Conservation (phyloP, 495 filamentous ascomycete genomes). For the Penicillium daleae region DNA sequence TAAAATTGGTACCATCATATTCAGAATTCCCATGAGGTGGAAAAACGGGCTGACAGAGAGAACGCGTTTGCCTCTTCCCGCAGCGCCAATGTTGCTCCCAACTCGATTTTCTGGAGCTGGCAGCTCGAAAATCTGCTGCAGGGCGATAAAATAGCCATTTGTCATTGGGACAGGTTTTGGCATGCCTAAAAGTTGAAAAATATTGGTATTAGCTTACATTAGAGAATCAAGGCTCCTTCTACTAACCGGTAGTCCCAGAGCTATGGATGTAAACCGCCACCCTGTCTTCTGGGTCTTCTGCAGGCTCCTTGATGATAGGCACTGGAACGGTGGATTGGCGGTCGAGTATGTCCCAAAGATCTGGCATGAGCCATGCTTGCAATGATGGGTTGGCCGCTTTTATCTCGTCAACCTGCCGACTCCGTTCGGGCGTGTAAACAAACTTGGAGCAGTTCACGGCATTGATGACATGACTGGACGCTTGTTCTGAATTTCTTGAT, state of each 20-base stretch:
- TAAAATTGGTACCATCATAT: neutral
- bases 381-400: constrained; percentile 4
- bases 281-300: constrained; percentile 46
- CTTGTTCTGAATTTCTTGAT: constrained; percentile 43
- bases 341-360: constrained; percentile 29
- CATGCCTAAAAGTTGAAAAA: constrained; percentile 12
- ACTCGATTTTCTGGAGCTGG: constrained; percentile 26
- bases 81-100: neutral
- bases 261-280: constrained; percentile 57
- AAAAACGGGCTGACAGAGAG: constrained; percentile 17
- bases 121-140: constrained; percentile 38
- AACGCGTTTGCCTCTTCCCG: constrained; percentile 59
- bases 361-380: constrained; percentile 21
- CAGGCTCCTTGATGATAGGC: constrained; percentile 16
- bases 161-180: constrained; percentile 54
- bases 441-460: constrained; percentile 36
- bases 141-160: constrained; percentile 48
- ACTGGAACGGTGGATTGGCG: neutral
- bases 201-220: neutral
- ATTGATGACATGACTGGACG: constrained; percentile 36
- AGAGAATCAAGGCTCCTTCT: neutral
- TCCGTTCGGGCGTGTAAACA: constrained; percentile 26
- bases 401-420: constrained; percentile 22
- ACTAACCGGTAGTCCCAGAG: constrained; percentile 56
- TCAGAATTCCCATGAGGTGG: constrained; percentile 19